These are phyloP conservation scores for Colletotrichum navitas DNA, from an alignment of 2,329 filamentous ascomycete genomes.

Conservation along the genomic window DNA sequence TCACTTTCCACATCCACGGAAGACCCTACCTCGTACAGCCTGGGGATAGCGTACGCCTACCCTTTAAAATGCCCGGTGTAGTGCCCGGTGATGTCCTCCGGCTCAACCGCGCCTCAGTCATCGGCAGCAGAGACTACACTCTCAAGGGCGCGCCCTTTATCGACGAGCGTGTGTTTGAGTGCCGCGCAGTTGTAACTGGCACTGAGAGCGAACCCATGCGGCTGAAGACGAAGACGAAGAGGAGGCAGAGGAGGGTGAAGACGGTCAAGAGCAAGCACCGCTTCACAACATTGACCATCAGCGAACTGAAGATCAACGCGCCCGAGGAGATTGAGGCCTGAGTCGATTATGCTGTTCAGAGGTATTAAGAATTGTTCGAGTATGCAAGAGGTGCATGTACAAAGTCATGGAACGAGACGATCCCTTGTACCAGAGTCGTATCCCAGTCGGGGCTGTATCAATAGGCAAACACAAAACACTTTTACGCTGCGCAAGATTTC, in stretches of 20 bases:
- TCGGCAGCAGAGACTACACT: constrained; percentile 92
- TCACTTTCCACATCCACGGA: constrained; percentile 83
- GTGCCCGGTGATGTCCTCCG: constrained; percentile 87
- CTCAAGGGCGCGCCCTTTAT: constrained; percentile 85
- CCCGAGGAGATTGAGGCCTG: constrained; percentile 55
- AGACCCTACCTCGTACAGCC: constrained; percentile 83
- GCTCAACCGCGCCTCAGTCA: constrained; percentile 83
- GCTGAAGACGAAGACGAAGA: constrained; percentile 84
- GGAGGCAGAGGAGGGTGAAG: constrained; percentile 79
- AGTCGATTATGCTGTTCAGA: neutral
- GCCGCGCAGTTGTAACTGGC: constrained; percentile 86
- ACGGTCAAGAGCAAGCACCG: constrained; percentile 89
- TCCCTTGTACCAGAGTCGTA: constrained; percentile 23
- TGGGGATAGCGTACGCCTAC: constrained; percentile 81
- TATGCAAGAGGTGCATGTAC: constrained; percentile 17
- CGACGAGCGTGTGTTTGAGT: constrained; percentile 87
- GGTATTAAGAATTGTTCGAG: constrained; percentile 23
- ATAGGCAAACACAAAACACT: constrained; percentile 30
- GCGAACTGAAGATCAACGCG: constrained; percentile 77
- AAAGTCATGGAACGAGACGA: constrained; percentile 17
- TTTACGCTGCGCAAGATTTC: constrained; percentile 5
- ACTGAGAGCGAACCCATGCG: constrained; percentile 85
- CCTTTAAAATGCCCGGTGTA: constrained; percentile 83
- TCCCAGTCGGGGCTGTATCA: constrained; percentile 32
- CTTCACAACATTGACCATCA: constrained; percentile 88